These are phyloP conservation scores for Setaria italica DNA, from an alignment of 202 grass and related monocot genomes.

Conservation along the genomic window DNA sequence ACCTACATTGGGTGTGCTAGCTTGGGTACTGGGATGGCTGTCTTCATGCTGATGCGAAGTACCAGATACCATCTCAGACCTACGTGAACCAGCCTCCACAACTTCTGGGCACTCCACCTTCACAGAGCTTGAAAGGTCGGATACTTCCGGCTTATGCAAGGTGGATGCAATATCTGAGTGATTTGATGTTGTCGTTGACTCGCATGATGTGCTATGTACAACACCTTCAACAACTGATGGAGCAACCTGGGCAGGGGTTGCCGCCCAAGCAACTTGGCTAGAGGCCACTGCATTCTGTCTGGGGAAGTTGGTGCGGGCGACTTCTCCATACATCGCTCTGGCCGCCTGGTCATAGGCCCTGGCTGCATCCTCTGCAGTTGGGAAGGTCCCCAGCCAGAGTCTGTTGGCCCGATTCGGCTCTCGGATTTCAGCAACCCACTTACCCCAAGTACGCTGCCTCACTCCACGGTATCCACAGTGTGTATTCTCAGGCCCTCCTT, in stretches of 20 bases:
- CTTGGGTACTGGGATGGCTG: not conserved
- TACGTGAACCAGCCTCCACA: not conserved
- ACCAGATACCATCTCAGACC: not conserved
- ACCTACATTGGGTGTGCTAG: conserved; percentile 8
- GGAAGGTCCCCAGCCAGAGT: conserved; percentile 91
- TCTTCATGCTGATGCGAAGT: not conserved
- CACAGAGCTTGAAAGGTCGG: conserved; percentile 23
- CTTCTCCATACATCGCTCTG: conserved; percentile 78
- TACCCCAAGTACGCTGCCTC: conserved; percentile 90
- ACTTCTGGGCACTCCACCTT: not conserved
- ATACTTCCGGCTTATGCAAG: not conserved
- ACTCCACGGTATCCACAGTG: conserved; percentile 78
- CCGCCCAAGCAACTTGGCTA: not conserved
- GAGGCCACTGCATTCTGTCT: not conserved
- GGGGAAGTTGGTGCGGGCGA: conserved; percentile 73
- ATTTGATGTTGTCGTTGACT: conserved; percentile 58
- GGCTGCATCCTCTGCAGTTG: conserved; percentile 66
- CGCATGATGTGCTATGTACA: conserved; percentile 41
- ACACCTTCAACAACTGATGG: not conserved
- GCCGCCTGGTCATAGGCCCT: conserved; percentile 91
- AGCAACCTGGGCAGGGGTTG: not conserved
- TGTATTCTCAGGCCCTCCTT: conserved; percentile 90
- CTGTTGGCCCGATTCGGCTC: conserved; percentile 74
- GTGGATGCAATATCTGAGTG: conserved; percentile 22
- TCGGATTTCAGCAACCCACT: conserved; percentile 95